Percentiles rank a stretch among this genome's conserved stretches.
phyloP scores from a whole-genome alignment of 2,329 filamentous ascomycete species.

The Atkinsonella texensis region DNA sequence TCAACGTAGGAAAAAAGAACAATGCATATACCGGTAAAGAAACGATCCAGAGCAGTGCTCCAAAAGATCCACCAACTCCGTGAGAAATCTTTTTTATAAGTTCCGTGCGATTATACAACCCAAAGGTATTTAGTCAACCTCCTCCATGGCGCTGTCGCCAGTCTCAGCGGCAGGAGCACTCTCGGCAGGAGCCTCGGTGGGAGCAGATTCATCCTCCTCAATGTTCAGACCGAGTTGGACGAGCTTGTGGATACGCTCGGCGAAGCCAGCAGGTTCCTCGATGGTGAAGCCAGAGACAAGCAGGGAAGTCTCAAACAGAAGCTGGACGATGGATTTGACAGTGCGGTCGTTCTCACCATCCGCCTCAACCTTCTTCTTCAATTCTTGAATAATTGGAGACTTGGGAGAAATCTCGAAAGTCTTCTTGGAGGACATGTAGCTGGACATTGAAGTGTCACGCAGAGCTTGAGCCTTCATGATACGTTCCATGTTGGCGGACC shows the following conservation, averaged over 20 bases:
- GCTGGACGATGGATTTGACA: constrained; percentile 97
- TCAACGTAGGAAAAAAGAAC: constrained; percentile 13
- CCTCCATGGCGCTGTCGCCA: constrained; percentile 96
- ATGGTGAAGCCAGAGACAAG: constrained; percentile 99
- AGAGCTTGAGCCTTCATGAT: constrained; percentile 99
- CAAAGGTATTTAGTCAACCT: constrained; percentile 71
- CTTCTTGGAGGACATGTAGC: constrained; percentile 99
- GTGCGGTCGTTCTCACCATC: constrained; percentile 98
- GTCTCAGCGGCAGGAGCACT: constrained; percentile 48
- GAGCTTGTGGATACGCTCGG: constrained; percentile 99
- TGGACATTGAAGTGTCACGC: constrained; percentile 98
- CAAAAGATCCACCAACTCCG: constrained; percentile 28
- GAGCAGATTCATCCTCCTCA: constrained; percentile 73
- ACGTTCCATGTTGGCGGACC: constrained; percentile 99
- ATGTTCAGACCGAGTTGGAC: constrained; percentile 96
- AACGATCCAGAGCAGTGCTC: constrained; percentile 19
- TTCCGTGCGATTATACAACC: constrained; percentile 22
- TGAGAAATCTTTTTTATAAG: constrained; percentile 26
- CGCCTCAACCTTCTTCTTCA: constrained; percentile 97
- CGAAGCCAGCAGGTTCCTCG: constrained; percentile 94
- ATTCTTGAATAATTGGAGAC: constrained; percentile 94
- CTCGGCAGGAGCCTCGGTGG: constrained; percentile 44
- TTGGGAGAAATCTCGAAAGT: constrained; percentile 99
- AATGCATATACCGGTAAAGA: constrained; percentile 14
- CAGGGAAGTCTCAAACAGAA: constrained; percentile 97